phyloP scores from a whole-genome alignment of 2,329 filamentous ascomycete species.

The Apiospora hydei region DNA sequence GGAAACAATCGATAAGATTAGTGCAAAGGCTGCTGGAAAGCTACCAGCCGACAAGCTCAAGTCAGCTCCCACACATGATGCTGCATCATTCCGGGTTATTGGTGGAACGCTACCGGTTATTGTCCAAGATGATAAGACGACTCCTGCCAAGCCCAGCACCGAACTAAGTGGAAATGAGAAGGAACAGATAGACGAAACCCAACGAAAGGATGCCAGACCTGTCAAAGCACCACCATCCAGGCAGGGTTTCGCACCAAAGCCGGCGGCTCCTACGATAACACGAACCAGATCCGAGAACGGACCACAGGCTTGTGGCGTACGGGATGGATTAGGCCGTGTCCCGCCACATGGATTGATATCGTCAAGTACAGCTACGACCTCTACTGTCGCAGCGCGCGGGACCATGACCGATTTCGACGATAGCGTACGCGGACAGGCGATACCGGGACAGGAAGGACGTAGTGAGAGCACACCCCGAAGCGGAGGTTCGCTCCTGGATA shows the following conservation, averaged over 20 bases:
- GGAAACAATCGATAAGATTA: conserved; percentile 35
- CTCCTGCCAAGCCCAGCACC: not conserved
- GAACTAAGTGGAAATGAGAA: not conserved
- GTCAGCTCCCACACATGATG: not conserved
- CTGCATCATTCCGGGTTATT: conserved; percentile 11
- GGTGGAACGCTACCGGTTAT: conserved; percentile 6
- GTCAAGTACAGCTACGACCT: conserved; percentile 47
- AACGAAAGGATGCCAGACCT: not conserved
- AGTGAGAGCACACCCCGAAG: not conserved
- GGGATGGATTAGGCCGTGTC: conserved; percentile 37
- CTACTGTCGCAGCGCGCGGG: conserved; percentile 50
- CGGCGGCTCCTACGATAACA: not conserved
- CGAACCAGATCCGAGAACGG: conserved; percentile 20
- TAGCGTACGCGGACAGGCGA: conserved; percentile 36
- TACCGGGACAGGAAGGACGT: conserved; percentile 26
- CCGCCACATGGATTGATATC: conserved; percentile 41
- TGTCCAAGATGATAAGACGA: not conserved
- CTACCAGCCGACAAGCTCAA: conserved; percentile 43
- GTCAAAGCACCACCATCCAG: not conserved
- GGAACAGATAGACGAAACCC: not conserved
- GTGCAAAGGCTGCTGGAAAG: conserved; percentile 58
- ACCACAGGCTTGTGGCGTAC: conserved; percentile 33
- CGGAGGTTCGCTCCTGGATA: conserved; percentile 44
- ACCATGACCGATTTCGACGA: conserved; percentile 52
- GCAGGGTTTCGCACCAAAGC: not conserved